Percentiles rank a stretch among this genome's conserved stretches.
Evolutionary conservation across 192 early-diverging fungal genomes (phyloP).

Genomic region (Pilobolus umbonatus): DNA sequence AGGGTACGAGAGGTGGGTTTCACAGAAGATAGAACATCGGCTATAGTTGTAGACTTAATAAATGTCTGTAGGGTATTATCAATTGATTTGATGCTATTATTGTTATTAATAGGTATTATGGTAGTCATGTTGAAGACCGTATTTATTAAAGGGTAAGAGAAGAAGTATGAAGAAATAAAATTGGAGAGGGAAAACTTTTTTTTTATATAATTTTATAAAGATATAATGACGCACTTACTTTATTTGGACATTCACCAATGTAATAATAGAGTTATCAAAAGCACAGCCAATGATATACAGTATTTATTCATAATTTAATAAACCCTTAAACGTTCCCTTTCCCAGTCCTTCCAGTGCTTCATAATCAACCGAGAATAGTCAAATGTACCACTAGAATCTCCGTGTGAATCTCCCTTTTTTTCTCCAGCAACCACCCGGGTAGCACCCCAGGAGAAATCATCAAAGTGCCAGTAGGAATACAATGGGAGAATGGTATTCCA

Average conservation of each 20-base stretch:
- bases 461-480: constrained; percentile 94
- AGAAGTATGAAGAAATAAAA: too few species aligned
- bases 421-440: constrained; percentile 73
- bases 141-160: background rate
- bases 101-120: background rate
- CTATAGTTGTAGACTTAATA: constrained; percentile 18
- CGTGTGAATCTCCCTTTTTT: constrained; percentile 64
- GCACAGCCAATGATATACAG: too few species aligned
- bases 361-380: constrained; percentile 51
- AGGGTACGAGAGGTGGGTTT: constrained; percentile 21
- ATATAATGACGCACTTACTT: too few species aligned
- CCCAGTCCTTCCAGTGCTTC: constrained; percentile 58
- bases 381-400: constrained; percentile 68
- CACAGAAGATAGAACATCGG: constrained; percentile 12
- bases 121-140: background rate
- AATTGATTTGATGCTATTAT: background rate
- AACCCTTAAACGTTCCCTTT: constrained; percentile 46
- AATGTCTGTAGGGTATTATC: constrained; percentile 4
- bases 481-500: constrained; percentile 93
- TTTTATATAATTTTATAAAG: too few species aligned
- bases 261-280: too few species aligned
- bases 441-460: constrained; percentile 86
- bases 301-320: too few species aligned
- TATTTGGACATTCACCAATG: too few species aligned
- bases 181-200: too few species aligned